phyloP scores from a whole-genome alignment of 192 early-diverging fungal genomes.

The Haplosporangium gracile region DNA sequence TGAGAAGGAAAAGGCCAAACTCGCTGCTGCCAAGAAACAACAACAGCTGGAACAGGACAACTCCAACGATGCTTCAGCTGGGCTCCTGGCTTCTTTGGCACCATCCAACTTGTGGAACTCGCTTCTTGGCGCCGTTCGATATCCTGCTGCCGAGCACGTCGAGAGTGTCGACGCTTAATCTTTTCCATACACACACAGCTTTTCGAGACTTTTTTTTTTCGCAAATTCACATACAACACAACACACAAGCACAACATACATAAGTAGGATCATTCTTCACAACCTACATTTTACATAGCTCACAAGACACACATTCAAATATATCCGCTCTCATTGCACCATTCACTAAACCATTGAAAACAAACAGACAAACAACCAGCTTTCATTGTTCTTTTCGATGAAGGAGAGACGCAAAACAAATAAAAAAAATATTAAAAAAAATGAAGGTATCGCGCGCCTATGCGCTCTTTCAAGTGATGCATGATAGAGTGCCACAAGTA shows the following conservation, averaged over 20 bases:
- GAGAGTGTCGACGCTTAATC: not conserved
- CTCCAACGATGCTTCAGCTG: not conserved
- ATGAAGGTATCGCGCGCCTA: too few species aligned
- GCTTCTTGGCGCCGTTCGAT: not conserved
- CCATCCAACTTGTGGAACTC: conserved; percentile 25
- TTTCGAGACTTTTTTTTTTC: not conserved
- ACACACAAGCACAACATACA: not conserved
- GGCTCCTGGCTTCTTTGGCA: not conserved
- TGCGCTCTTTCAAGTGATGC: too few species aligned
- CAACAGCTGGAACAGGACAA: not conserved
- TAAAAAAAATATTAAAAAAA: too few species aligned
- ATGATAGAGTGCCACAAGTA: too few species aligned
- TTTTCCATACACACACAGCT: not conserved
- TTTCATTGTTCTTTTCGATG: too few species aligned
- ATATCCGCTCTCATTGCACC: not conserved
- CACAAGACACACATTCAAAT: not conserved
- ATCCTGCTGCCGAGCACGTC: not conserved
- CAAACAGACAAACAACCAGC: not conserved
- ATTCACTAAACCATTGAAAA: not conserved
- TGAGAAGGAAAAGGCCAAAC: conserved; percentile 15
- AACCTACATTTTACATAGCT: not conserved
- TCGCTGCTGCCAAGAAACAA: conserved; percentile 7
- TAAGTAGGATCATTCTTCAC: not conserved
- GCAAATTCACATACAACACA: not conserved
- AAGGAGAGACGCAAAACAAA: too few species aligned